A percentile compares a stretch with the other conserved stretches of the same genome.
Evolutionary conservation across 805 yeast genomes (phyloP).

Genomic region (Candida tibetensis): DNA sequence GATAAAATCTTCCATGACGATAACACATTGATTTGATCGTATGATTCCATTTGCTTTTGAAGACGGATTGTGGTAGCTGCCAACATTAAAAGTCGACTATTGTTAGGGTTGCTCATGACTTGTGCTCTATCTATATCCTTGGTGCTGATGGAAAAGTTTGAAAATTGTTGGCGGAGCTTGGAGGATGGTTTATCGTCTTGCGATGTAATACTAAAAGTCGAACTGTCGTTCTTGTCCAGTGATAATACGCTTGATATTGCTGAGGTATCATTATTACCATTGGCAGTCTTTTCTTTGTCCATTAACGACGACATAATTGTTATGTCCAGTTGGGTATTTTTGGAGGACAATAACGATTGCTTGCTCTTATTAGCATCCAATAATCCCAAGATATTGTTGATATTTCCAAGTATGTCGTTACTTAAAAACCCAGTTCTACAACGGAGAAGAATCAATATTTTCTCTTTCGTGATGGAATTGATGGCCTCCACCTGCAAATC

Average conservation of each 20-base stretch:
- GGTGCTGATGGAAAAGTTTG: conserved; percentile 20
- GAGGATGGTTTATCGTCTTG: conserved; percentile 3
- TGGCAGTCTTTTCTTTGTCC: conserved; percentile 23
- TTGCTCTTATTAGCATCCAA: conserved; percentile 8
- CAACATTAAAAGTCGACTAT: conserved; percentile 21
- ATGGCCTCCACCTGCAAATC: conserved; percentile 35
- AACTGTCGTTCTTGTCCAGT: conserved; percentile 3
- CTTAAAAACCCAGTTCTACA: conserved; percentile 28
- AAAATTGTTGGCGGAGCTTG: conserved; percentile 12
- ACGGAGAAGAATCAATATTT: conserved; percentile 30
- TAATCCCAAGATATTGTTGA: conserved; percentile 28
- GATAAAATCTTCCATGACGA: conserved; percentile 43
- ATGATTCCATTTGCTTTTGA: conserved; percentile 33
- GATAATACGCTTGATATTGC: neutral
- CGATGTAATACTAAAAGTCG: conserved; percentile 3
- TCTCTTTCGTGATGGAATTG: conserved; percentile 31
- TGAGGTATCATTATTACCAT: conserved; percentile 9
- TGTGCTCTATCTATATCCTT: conserved; percentile 18
- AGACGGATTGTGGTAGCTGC: conserved; percentile 35
- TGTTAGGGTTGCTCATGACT: conserved; percentile 25
- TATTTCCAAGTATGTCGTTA: conserved; percentile 22
- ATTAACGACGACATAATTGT: conserved; percentile 39
- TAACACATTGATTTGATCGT: conserved; percentile 28
- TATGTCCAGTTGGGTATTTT: conserved; percentile 1
- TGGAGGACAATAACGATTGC: conserved; percentile 3